phyloP scores from a whole-genome alignment of 192 early-diverging fungal species.

The Coemansia biformis region DNA sequence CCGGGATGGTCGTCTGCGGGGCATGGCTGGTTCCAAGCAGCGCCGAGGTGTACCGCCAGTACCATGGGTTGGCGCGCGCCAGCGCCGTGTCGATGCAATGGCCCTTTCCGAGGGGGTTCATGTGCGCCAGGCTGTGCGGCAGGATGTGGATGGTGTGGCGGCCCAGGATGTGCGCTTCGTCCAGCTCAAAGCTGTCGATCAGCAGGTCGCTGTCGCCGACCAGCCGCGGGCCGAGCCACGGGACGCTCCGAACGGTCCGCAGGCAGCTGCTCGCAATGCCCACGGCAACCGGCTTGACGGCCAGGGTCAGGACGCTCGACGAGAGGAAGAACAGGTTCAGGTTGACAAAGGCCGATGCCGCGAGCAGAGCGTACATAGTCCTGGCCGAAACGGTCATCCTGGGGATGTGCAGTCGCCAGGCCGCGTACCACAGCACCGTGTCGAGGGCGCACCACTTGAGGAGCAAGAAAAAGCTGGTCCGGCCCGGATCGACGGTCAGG shows the following conservation, averaged over 20 bases:
- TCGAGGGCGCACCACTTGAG: slow-evolving; percentile 42
- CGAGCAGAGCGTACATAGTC: slow-evolving; percentile 12
- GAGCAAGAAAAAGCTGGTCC: slow-evolving; percentile 30
- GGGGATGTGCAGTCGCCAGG: slow-evolving; percentile 33
- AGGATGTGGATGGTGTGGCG: slow-evolving; percentile 49
- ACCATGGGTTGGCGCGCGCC: slow-evolving; percentile 22
- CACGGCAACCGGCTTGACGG: slow-evolving; percentile 32
- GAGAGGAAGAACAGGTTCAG: slow-evolving; percentile 39
- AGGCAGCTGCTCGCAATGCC: slow-evolving; percentile 35
- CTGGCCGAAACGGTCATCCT: slow-evolving; percentile 9
- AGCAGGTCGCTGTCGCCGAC: slow-evolving; percentile 49
- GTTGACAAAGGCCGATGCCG: slow-evolving; percentile 21
- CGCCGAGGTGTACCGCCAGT: slow-evolving; percentile 13
- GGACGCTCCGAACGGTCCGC: slow-evolving; percentile 30
- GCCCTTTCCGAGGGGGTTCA: slow-evolving; percentile 28
- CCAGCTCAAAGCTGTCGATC: slow-evolving; percentile 40
- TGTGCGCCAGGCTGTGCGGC: slow-evolving; percentile 45
- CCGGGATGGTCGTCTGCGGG: slow-evolving; percentile 23
- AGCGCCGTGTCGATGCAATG: slow-evolving; percentile 28
- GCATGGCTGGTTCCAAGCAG: slow-evolving; percentile 7
- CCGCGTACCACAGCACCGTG: slow-evolving; percentile 18
- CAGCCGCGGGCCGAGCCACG: slow-evolving; percentile 31
- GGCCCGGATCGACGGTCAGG: slow-evolving; percentile 9
- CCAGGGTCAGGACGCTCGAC: slow-evolving; percentile 33
- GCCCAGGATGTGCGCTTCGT: slow-evolving; percentile 48